Evolutionary conservation across 2,329 filamentous ascomycete genomes (phyloP).

Genomic region (Sphaerulina vaccinii): DNA sequence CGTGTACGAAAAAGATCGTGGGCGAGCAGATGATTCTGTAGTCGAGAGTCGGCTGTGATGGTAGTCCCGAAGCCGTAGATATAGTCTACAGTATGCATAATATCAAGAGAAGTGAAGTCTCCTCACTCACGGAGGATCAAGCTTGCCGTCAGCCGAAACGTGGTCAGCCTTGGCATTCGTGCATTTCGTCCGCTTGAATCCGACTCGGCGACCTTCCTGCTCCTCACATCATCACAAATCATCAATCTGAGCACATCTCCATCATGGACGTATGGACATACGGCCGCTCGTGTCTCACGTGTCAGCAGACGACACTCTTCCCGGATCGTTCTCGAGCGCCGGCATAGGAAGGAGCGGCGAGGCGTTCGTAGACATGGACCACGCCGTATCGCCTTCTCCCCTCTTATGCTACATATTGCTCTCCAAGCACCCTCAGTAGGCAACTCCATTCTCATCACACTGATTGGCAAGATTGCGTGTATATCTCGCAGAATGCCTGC

Average conservation of each 20-base stretch:
- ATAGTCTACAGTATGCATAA: no score
- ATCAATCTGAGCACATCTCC: conserved; percentile 3
- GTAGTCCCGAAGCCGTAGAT: no score
- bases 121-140: neutral
- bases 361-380: conserved; percentile 8
- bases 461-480: neutral
- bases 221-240: neutral
- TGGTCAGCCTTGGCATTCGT: neutral
- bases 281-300: neutral
- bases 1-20: no score
- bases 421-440: neutral
- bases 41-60: no score
- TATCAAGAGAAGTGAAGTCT: no score
- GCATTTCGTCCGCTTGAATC: conserved; percentile 1
- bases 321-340: neutral
- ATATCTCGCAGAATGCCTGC: neutral
- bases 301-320: neutral
- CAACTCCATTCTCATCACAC: neutral
- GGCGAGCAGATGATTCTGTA: no score
- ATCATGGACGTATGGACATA: neutral
- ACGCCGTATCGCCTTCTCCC: neutral
- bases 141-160: neutral
- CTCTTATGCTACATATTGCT: conserved; percentile 7
- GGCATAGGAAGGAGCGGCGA: neutral
- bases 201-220: conserved; percentile 2